A percentile compares a stretch with the other conserved stretches of the same genome.
Evolutionary conservation across 768 basidiomycete species (phyloP).

Genomic region (Boletus rubroflammeus): DNA sequence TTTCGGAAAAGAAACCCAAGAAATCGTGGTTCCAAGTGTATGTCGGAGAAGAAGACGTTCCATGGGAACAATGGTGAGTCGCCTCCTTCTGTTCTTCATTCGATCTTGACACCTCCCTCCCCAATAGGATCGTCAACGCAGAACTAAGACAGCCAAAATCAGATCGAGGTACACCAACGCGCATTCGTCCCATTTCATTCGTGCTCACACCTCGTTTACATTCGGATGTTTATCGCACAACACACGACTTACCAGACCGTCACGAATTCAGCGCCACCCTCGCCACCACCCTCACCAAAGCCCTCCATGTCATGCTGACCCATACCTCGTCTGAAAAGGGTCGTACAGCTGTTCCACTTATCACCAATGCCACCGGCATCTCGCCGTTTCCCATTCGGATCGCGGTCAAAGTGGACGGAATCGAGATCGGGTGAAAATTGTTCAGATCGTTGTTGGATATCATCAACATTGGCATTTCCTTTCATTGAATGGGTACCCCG

Average conservation of each 20-base stretch:
- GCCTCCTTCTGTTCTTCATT: background rate
- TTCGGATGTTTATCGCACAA: background rate
- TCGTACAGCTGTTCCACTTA: conserved; percentile 69
- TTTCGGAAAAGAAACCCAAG: conserved; percentile 73
- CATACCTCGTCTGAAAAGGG: conserved; percentile 80
- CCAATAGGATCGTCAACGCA: conserved; percentile 68
- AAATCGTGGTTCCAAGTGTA: conserved; percentile 77
- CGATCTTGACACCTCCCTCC: background rate
- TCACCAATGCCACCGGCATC: conserved; percentile 71
- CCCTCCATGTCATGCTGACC: conserved; percentile 66
- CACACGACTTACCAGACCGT: conserved; percentile 34
- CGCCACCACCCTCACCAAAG: conserved; percentile 57
- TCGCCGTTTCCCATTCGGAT: conserved; percentile 81
- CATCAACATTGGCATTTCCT: background rate
- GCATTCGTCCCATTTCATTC: background rate
- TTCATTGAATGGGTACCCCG: background rate
- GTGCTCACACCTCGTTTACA: background rate
- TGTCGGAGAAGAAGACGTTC: conserved; percentile 73
- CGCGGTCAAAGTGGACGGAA: conserved; percentile 61
- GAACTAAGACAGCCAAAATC: conserved; percentile 71
- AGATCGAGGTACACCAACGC: conserved; percentile 47
- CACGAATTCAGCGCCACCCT: conserved; percentile 56
- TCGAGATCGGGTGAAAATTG: conserved; percentile 46
- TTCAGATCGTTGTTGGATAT: background rate
- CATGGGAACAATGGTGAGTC: conserved; percentile 82